phyloP scores from a whole-genome alignment of 305 asterid species.

The Rubia occidens region DNA sequence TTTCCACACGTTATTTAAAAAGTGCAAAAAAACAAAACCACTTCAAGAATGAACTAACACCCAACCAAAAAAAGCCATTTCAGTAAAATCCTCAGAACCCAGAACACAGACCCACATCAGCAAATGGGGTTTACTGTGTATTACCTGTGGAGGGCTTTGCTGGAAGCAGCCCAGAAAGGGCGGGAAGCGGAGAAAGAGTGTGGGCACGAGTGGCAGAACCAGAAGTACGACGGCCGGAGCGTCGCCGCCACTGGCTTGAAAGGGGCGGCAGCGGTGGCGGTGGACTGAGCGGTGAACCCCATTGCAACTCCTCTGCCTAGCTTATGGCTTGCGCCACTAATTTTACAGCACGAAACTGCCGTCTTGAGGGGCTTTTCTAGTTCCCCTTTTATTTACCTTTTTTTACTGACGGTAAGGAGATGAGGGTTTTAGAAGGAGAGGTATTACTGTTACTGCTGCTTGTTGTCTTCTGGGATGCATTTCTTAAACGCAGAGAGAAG shows the following conservation, averaged over 20 bases:
- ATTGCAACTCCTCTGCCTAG: slow-evolving; percentile 55
- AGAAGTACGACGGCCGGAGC: slow-evolving; percentile 9
- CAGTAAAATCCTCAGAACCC: not conserved
- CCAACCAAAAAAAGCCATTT: not conserved
- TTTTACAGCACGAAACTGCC: slow-evolving; percentile 42
- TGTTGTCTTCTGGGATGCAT: slow-evolving; percentile 19
- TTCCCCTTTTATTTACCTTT: slow-evolving; percentile 4
- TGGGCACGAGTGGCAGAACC: slow-evolving; percentile 16
- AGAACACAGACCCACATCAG: not conserved
- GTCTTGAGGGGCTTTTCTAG: slow-evolving; percentile 37
- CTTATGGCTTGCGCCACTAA: slow-evolving; percentile 49
- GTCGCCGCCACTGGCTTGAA: slow-evolving; percentile 36
- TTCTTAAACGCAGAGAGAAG: slow-evolving; percentile 12
- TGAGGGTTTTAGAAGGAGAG: slow-evolving; percentile 22
- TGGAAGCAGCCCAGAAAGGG: slow-evolving; percentile 27
- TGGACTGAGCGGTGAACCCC: slow-evolving; percentile 60
- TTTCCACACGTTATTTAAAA: not conserved
- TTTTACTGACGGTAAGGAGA: slow-evolving; percentile 6
- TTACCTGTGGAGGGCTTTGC: slow-evolving; percentile 25
- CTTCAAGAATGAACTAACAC: not conserved
- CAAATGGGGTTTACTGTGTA: not conserved
- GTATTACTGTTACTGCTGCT: slow-evolving; percentile 35
- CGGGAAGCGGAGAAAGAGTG: slow-evolving; percentile 33
- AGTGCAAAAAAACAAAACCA: not conserved
- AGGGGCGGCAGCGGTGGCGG: slow-evolving; percentile 36